Conservation (phyloP, 805 yeast genomes). For the Monosporozyma servazzii region DNA sequence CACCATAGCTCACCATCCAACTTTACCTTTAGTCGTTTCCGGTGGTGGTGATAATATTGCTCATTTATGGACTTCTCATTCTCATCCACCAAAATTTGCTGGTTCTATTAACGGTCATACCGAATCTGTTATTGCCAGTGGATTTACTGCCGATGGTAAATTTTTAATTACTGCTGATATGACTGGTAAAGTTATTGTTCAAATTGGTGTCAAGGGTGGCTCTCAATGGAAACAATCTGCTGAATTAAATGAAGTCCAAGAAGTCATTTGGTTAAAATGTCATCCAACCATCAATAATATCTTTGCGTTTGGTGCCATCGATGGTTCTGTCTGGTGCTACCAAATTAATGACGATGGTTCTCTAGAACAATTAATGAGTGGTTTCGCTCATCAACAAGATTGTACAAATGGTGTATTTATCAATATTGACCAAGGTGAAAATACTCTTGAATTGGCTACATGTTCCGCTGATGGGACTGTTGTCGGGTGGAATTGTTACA, state of each 20-base stretch:
- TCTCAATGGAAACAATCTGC: conserved; percentile 70
- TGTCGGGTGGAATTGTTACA: conserved; percentile 83
- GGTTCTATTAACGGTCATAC: conserved; percentile 71
- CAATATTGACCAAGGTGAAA: conserved; percentile 42
- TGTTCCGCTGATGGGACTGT: conserved; percentile 79
- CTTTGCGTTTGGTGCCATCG: conserved; percentile 86
- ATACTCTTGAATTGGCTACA: conserved; percentile 60
- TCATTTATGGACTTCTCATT: conserved; percentile 85
- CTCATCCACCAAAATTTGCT: conserved; percentile 73
- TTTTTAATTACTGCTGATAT: conserved; percentile 85
- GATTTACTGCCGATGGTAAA: conserved; percentile 74
- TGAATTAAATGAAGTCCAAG: conserved; percentile 80
- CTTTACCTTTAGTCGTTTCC: conserved; percentile 72
- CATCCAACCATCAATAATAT: conserved; percentile 67
- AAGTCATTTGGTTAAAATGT: conserved; percentile 69
- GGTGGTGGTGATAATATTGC: conserved; percentile 95
- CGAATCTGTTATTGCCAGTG: conserved; percentile 81
- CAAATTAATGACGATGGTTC: conserved; percentile 50
- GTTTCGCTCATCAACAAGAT: conserved; percentile 72
- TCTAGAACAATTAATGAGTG: conserved; percentile 64
- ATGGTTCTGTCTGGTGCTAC: conserved; percentile 93
- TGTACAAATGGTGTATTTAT: conserved; percentile 75
- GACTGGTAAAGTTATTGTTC: conserved; percentile 78
- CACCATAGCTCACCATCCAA: conserved; percentile 74
- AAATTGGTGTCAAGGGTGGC: conserved; percentile 64